Percentiles rank a stretch among this genome's conserved stretches.
phyloP scores from a whole-genome alignment of 768 basidiomycete species.

The Lenzites betulinus region DNA sequence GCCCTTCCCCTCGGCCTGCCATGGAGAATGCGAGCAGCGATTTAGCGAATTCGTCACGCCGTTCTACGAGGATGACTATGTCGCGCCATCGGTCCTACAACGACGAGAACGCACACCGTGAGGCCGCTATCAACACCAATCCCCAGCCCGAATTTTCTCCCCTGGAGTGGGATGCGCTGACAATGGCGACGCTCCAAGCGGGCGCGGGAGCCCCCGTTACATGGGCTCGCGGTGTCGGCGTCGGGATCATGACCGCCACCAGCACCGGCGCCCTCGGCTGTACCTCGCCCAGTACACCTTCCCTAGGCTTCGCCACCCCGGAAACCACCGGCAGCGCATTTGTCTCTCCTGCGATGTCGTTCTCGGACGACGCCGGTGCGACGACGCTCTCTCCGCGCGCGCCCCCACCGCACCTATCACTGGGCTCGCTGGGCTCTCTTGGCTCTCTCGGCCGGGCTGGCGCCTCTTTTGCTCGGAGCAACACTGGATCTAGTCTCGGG shows the following conservation, averaged over 20 bases:
- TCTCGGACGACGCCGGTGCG: conserved; percentile 19
- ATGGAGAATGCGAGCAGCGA: too few species aligned
- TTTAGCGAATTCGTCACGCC: not conserved
- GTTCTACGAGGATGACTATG: not conserved
- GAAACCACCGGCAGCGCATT: not conserved
- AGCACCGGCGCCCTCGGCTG: conserved; percentile 8
- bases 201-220: not conserved
- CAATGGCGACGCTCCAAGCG: not conserved
- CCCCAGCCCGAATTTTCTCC: not conserved
- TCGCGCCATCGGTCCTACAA: not conserved
- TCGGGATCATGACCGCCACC: conserved; percentile 10
- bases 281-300: conserved; percentile 4
- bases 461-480: not conserved
- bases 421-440: conserved; percentile 4
- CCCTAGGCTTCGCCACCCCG: conserved; percentile 2
- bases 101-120: conserved; percentile 18
- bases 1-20: too few species aligned
- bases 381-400: not conserved
- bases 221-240: not conserved
- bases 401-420: conserved; percentile 4
- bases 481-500: not conserved
- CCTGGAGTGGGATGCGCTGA: not conserved
- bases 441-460: conserved; percentile 1
- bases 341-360: conserved; percentile 9
- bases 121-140: not conserved